Conservation (phyloP, 75 land plant genomes). For the Picea glauca region DNA sequence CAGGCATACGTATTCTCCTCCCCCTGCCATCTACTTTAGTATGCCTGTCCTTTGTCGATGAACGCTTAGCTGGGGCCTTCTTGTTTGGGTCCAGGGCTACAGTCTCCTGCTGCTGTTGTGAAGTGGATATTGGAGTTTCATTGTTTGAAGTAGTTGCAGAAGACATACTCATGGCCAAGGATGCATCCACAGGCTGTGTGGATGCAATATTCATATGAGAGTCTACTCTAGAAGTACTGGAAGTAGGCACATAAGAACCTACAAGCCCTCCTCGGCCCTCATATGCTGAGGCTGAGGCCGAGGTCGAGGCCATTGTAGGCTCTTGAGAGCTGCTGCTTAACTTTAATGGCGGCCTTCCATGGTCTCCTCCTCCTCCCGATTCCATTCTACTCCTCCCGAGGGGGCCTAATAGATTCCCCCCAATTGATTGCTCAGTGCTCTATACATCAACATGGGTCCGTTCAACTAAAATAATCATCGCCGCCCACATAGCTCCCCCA, state of each 20-base stretch:
- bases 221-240: not conserved
- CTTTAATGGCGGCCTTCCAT: slow-evolving; percentile 10
- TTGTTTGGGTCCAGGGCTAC: slow-evolving; percentile 20
- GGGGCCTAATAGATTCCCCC: slow-evolving; percentile 11
- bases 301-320: too few species aligned
- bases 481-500: slow-evolving; percentile 2
- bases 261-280: slow-evolving; percentile 9
- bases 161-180: slow-evolving; percentile 3
- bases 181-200: slow-evolving; percentile 1
- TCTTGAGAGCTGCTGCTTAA: slow-evolving; percentile 6
- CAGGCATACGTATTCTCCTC: slow-evolving; percentile 72
- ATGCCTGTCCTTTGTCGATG: slow-evolving; percentile 71
- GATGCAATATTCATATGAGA: slow-evolving; percentile 4
- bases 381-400: slow-evolving; percentile 4
- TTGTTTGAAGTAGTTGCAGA: not conserved
- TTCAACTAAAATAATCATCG: slow-evolving; percentile 2
- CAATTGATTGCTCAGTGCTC: slow-evolving; percentile 12
- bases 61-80: slow-evolving; percentile 50
- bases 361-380: slow-evolving; percentile 5
- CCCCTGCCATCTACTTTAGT: slow-evolving; percentile 82
- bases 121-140: not conserved
- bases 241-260: not conserved
- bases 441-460: slow-evolving; percentile 11
- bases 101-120: slow-evolving; percentile 2
- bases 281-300: not conserved